Base-by-base conservation (phyloP, 1,139 yeast species). In the Nakaseomyces bracarensis region DNA sequence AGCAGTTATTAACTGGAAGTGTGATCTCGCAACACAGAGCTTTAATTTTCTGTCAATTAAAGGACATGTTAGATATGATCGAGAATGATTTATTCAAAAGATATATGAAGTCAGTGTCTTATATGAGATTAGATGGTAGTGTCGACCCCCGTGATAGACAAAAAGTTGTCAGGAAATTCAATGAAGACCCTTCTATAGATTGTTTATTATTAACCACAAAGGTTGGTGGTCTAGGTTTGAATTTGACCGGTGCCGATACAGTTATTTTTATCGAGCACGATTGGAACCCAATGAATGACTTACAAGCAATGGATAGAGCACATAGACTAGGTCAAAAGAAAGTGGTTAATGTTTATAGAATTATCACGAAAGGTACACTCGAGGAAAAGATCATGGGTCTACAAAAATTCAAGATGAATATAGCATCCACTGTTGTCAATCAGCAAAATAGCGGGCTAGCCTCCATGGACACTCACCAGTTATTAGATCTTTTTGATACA, bases 271-370 rank as follows among this genome's bases (percentile, higher is more conserved):
- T 93, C 30, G 99, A 93, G 59, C 99, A 93, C 59, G 99, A 93
- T 64, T 93, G 99, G 99, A 93, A 93, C 61, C 98, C 99, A 19
- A 93, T 93, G 99, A 91, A 87, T 59, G 99, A 93, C 68, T 70
- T 93, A 47, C 99, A 93, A 63, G 99, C 99, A 0, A 93, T 93
- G 99, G 99, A 93, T 61, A 74, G 99, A 58, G 98, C 98, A 0
- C 99, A 93, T 64, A 75, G 99, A 63, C 77, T 93, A 52, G 99
- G 99, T 3, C 99, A 93, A 65, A 87, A 87, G 68, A 91, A 89
- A 61, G 96, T 91, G 29, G 99, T 93, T 37, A 86, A 87, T 62
- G 98, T 93, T 14, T 89, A 89, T 59, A 72, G 97, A 54, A 72
- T 93, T 52, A 85, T 93, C 53, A 93, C 99, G 7, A 81, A 87